Percentiles rank a stretch among this genome's conserved stretches.
Conservation (phyloP, 768 basidiomycete species). For the Lactarius vividus region DNA sequence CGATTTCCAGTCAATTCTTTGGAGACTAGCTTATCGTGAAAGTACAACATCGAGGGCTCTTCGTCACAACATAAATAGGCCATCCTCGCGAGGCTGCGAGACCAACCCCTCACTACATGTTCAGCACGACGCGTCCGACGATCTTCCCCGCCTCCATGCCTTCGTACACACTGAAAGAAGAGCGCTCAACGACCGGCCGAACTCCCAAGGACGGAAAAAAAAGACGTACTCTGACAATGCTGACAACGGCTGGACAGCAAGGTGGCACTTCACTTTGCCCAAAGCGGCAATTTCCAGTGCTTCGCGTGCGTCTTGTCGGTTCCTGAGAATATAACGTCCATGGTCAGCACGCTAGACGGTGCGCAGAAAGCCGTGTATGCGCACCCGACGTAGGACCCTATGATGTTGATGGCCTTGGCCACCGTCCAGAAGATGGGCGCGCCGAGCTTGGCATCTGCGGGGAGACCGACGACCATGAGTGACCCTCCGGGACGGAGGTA, state of each 20-base stretch:
- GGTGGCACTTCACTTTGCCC: constrained; percentile 67
- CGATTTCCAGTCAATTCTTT: neutral
- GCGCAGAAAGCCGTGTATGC: neutral
- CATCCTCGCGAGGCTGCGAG: neutral
- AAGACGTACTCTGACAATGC: constrained; percentile 52
- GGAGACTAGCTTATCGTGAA: neutral
- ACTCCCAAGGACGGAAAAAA: neutral
- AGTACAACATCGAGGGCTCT: neutral
- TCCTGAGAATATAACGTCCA: constrained; percentile 43
- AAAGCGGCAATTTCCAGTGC: constrained; percentile 71
- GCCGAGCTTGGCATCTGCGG: constrained; percentile 50
- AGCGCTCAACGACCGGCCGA: neutral
- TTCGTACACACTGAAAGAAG: constrained; percentile 38
- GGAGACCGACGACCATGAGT: constrained; percentile 78
- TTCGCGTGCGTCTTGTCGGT: constrained; percentile 81
- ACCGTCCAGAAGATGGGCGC: constrained; percentile 74
- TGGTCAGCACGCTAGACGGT: neutral
- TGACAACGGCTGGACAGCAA: constrained; percentile 43
- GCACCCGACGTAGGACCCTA: constrained; percentile 44
- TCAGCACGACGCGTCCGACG: constrained; percentile 16
- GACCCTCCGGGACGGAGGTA: constrained; percentile 73
- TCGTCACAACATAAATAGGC: neutral
- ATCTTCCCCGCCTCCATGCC: constrained; percentile 39
- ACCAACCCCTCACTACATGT: constrained; percentile 9
- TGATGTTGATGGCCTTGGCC: constrained; percentile 56